These are phyloP conservation scores for Alternaria longipes DNA, from an alignment of 2,329 filamentous ascomycete genomes.

Conservation along the genomic window DNA sequence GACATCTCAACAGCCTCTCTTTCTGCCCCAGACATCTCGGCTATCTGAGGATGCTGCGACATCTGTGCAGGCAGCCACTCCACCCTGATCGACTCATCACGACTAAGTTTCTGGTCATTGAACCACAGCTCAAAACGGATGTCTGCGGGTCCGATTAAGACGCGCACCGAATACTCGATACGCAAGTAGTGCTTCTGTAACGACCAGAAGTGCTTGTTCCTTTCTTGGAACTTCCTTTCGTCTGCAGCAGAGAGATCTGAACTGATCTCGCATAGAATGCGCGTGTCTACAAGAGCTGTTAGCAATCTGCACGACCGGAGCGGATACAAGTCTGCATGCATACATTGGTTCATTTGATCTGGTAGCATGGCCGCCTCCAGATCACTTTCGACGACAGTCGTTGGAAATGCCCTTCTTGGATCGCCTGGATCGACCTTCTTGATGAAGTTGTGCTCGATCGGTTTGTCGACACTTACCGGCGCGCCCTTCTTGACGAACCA, in stretches of 20 bases:
- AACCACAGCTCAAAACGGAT: slow-evolving; percentile 53
- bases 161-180: slow-evolving; percentile 50
- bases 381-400: slow-evolving; percentile 41
- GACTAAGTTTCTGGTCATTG: slow-evolving; percentile 46
- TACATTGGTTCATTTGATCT: slow-evolving; percentile 40
- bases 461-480: slow-evolving; percentile 44
- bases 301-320: neutral
- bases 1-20: slow-evolving; percentile 31
- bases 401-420: slow-evolving; percentile 44
- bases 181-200: slow-evolving; percentile 44
- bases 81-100: slow-evolving; percentile 48
- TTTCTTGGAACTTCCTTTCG: slow-evolving; percentile 47
- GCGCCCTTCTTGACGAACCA: slow-evolving; percentile 52
- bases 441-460: slow-evolving; percentile 47
- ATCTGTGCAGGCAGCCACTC: slow-evolving; percentile 40
- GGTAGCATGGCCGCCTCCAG: slow-evolving; percentile 38
- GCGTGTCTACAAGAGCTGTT: slow-evolving; percentile 29
- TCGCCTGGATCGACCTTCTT: slow-evolving; percentile 46
- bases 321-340: neutral
- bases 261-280: slow-evolving; percentile 49
- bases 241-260: slow-evolving; percentile 44
- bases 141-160: slow-evolving; percentile 52
- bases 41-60: slow-evolving; percentile 18
- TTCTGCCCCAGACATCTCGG: slow-evolving; percentile 21
- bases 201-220: slow-evolving; percentile 50